Evolutionary conservation across 177 flowering plant genomes (phyloP).

Genomic region (Tripterygium wilfordii): DNA sequence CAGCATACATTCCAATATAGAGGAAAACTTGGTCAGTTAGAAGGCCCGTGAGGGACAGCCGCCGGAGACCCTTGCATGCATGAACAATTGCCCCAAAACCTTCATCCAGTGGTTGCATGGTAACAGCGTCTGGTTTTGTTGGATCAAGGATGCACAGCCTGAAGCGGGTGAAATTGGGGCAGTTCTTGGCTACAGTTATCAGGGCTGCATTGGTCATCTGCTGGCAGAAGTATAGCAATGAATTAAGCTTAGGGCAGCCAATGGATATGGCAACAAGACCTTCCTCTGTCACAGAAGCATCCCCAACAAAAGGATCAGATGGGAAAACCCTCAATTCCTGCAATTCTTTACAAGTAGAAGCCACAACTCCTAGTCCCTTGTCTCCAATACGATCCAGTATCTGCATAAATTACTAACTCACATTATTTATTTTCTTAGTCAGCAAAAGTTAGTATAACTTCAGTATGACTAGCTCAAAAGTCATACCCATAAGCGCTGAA

Average conservation of each 20-base stretch:
- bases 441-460: neutral
- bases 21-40: constrained; percentile 79
- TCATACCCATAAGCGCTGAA: constrained; percentile 83
- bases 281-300: constrained; percentile 64
- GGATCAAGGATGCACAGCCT: constrained; percentile 80
- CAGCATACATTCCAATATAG: constrained; percentile 83
- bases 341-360: constrained; percentile 76
- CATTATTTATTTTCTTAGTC: no score
- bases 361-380: constrained; percentile 71
- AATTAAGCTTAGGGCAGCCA: constrained; percentile 83
- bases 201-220: constrained; percentile 96
- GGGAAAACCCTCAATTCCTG: constrained; percentile 91
- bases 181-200: constrained; percentile 69
- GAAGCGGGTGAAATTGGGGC: constrained; percentile 75
- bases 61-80: constrained; percentile 65
- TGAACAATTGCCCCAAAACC: constrained; percentile 93
- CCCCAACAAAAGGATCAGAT: constrained; percentile 51
- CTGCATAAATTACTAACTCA: constrained; percentile 36
- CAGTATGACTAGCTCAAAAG: neutral
- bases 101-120: constrained; percentile 73
- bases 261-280: constrained; percentile 76
- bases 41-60: constrained; percentile 77
- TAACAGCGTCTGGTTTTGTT: constrained; percentile 57
- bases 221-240: constrained; percentile 77
- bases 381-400: constrained; percentile 85